A percentile compares a stretch with the other conserved stretches of the same genome.
Conservation (phyloP, 2,329 filamentous ascomycete genomes). For the Cladosporium cucumerinum region DNA sequence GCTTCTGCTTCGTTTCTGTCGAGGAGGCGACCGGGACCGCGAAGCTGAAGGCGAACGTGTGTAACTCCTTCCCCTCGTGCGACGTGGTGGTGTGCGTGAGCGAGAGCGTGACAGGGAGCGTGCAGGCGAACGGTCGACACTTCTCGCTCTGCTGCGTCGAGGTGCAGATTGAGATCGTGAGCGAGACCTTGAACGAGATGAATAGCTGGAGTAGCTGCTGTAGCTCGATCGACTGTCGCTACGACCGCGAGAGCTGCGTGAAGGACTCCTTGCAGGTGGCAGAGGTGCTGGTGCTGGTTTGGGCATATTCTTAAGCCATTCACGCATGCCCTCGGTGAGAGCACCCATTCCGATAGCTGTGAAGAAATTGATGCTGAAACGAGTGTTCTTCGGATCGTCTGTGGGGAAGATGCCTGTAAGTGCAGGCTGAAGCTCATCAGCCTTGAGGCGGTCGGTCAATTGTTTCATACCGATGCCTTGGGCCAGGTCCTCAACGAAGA, state of each 20-base stretch:
- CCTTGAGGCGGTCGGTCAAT: conserved; percentile 70
- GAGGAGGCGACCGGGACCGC: conserved; percentile 30
- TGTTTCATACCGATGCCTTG: conserved; percentile 83
- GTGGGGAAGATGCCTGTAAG: conserved; percentile 85
- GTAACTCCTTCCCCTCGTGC: conserved; percentile 17
- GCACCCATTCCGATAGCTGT: conserved; percentile 95
- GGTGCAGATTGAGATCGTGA: conserved; percentile 25
- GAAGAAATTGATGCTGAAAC: conserved; percentile 99
- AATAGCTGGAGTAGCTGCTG: conserved; percentile 75
- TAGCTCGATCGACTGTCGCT: conserved; percentile 70
- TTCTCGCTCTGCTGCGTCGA: conserved; percentile 12
- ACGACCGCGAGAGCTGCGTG: conserved; percentile 56
- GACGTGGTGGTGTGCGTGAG: conserved; percentile 30
- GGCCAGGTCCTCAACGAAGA: conserved; percentile 86
- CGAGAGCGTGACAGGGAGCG: conserved; percentile 22
- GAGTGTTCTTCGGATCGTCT: conserved; percentile 83
- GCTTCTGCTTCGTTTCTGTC: conserved; percentile 25
- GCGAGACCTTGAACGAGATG: conserved; percentile 32
- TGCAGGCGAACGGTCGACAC: background rate
- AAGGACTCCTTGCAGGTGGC: conserved; percentile 44
- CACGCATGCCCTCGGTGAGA: conserved; percentile 92
- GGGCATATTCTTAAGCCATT: conserved; percentile 82
- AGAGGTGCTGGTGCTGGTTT: conserved; percentile 75
- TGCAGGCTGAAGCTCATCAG: conserved; percentile 72
- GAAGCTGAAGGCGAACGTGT: conserved; percentile 21